phyloP scores from a whole-genome alignment of 192 early-diverging fungal species.

The Podila horticola region DNA sequence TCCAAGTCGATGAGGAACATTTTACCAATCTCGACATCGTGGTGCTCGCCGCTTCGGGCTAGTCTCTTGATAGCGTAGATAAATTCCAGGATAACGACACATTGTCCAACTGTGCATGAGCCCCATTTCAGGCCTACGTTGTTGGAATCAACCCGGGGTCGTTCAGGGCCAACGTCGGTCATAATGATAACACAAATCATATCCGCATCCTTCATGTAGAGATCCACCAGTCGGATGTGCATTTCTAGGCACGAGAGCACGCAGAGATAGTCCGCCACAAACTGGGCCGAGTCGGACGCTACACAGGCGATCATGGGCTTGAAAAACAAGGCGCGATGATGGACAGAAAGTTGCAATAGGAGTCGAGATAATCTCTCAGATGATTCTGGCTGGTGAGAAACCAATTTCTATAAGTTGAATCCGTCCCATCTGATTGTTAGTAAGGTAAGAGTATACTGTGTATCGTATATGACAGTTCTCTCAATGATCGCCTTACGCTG shows the following conservation, averaged over 20 bases:
- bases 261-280: slow-evolving; percentile 53
- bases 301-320: slow-evolving; percentile 67
- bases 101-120: slow-evolving; percentile 65
- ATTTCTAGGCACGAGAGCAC: slow-evolving; percentile 53
- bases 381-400: slow-evolving; percentile 40
- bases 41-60: slow-evolving; percentile 46
- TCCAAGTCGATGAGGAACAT: slow-evolving; percentile 69
- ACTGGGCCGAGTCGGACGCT: slow-evolving; percentile 55
- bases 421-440: background rate
- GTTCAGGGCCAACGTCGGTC: slow-evolving; percentile 59
- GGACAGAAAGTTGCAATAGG: slow-evolving; percentile 49
- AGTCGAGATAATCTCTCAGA: slow-evolving; percentile 51
- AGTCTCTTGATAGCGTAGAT: slow-evolving; percentile 58
- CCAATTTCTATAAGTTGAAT: slow-evolving; percentile 40
- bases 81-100: slow-evolving; percentile 61
- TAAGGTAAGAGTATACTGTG: background rate
- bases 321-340: slow-evolving; percentile 53
- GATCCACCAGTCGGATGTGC: slow-evolving; percentile 59
- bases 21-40: slow-evolving; percentile 60
- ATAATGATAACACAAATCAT: slow-evolving; percentile 64
- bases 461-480: background rate
- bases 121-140: slow-evolving; percentile 53
- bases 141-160: slow-evolving; percentile 14
- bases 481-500: slow-evolving; percentile 22
- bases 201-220: slow-evolving; percentile 66